Evolutionary conservation across 106 monocot genomes (phyloP).

Genomic region (Phalaenopsis equestris): DNA sequence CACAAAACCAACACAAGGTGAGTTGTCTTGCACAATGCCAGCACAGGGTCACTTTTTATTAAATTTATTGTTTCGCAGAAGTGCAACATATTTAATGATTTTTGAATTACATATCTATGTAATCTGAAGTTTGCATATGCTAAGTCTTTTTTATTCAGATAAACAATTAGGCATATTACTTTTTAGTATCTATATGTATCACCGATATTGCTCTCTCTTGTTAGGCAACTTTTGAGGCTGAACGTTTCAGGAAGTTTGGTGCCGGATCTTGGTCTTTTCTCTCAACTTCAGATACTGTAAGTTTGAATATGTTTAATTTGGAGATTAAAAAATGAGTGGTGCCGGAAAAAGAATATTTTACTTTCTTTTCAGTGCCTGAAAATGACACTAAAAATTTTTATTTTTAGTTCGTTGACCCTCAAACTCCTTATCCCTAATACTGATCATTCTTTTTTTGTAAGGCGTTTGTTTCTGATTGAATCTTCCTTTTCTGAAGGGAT

Average conservation of each 20-base stretch:
- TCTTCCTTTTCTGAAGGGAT: constrained; percentile 39
- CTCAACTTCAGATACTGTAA: constrained; percentile 67
- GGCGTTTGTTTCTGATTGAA: not conserved
- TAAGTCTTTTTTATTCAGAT: too few relatives aligned
- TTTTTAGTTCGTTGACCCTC: not conserved
- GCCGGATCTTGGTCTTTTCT: constrained; percentile 64
- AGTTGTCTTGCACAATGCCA: too few relatives aligned
- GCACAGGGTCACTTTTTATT: too few relatives aligned
- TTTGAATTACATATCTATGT: too few relatives aligned
- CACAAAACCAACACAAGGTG: too few relatives aligned
- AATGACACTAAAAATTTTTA: not conserved
- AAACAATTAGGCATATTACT: not conserved
- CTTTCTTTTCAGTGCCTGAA: not conserved
- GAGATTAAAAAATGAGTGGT: not conserved
- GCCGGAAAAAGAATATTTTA: too few relatives aligned
- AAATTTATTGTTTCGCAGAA: too few relatives aligned
- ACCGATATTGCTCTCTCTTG: constrained; percentile 3
- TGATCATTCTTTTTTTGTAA: not conserved
- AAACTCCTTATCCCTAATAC: not conserved
- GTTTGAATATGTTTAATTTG: constrained; percentile 7
- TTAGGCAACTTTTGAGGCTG: constrained; percentile 58
- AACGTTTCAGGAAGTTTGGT: constrained; percentile 80
- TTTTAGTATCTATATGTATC: not conserved
- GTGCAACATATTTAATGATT: too few relatives aligned
- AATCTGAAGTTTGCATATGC: too few relatives aligned